Percentiles rank a stretch among this genome's conserved stretches.
These are phyloP conservation scores for Rhizopogon parksii DNA, from an alignment of 1,284 basidiomycete genomes.

Conservation along the genomic window DNA sequence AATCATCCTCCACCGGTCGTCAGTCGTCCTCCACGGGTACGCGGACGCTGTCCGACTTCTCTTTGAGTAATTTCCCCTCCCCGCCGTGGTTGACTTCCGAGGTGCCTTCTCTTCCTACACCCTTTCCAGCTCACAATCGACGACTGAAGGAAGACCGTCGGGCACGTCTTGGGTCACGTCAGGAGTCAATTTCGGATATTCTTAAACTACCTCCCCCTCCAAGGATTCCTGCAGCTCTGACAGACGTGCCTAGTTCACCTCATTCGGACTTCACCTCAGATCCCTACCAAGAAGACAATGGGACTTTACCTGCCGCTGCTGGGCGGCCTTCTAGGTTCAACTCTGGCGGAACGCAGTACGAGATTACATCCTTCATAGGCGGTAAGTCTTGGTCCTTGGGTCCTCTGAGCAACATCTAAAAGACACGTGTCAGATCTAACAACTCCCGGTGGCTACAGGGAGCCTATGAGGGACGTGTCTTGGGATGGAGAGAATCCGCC, in stretches of 20 bases:
- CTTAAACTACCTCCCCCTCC: slow-evolving; percentile 4
- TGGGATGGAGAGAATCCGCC: slow-evolving; percentile 5
- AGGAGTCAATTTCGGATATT: background rate
- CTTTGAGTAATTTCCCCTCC: slow-evolving; percentile 61
- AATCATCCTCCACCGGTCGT: slow-evolving; percentile 21
- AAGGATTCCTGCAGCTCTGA: slow-evolving; percentile 6
- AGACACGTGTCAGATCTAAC: slow-evolving; percentile 27
- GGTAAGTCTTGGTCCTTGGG: slow-evolving; percentile 34
- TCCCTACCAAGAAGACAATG: slow-evolving; percentile 27
- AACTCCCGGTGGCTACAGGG: slow-evolving; percentile 14
- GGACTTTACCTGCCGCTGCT: slow-evolving; percentile 18
- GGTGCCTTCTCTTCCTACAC: slow-evolving; percentile 14
- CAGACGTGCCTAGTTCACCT: slow-evolving; percentile 15
- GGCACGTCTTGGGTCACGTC: slow-evolving; percentile 8
- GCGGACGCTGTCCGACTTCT: slow-evolving; percentile 42
- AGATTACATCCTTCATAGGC: slow-evolving; percentile 71
- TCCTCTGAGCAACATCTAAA: slow-evolving; percentile 6
- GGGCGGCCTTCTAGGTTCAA: slow-evolving; percentile 23
- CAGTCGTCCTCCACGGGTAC: slow-evolving; percentile 22
- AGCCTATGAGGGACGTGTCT: slow-evolving; percentile 4
- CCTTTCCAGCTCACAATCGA: slow-evolving; percentile 10
- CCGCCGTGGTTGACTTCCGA: slow-evolving; percentile 40
- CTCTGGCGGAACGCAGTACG: slow-evolving; percentile 54
- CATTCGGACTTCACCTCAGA: slow-evolving; percentile 17
- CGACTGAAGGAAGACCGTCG: slow-evolving; percentile 21